Percentiles rank a stretch among this genome's conserved stretches.
These are phyloP conservation scores for Cyberlindnera maritima DNA, from an alignment of 805 yeast species.

Conservation along the genomic window DNA sequence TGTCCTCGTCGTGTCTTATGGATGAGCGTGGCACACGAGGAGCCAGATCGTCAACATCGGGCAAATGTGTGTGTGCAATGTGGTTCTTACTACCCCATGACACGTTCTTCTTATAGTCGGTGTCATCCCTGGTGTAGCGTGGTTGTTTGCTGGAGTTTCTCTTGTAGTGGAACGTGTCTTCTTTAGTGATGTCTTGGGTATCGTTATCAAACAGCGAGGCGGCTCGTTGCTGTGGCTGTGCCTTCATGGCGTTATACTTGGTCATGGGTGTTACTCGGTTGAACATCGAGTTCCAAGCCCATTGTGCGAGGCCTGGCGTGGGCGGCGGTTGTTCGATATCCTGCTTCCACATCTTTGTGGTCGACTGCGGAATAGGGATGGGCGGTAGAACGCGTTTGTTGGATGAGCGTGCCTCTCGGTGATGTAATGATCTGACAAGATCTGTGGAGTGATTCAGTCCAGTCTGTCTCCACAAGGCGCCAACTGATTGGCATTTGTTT, in stretches of 20 bases:
- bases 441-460: not conserved
- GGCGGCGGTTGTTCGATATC: slow-evolving; percentile 20
- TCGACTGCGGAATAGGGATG: no score
- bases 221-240: not conserved
- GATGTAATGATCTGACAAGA: no score
- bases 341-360: slow-evolving; percentile 3
- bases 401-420: no score
- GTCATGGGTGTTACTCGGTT: slow-evolving; percentile 25
- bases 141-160: not conserved
- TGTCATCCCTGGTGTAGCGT: slow-evolving; percentile 1
- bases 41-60: not conserved
- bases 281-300: slow-evolving; percentile 28
- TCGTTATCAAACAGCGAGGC: slow-evolving; percentile 1
- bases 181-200: slow-evolving; percentile 4
- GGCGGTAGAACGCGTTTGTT: no score
- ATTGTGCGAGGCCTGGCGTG: slow-evolving; percentile 27
- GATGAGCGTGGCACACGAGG: not conserved
- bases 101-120: slow-evolving; percentile 6
- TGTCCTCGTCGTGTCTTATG: not conserved
- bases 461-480: not conserved
- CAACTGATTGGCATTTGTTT: not conserved
- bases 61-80: not conserved
- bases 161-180: slow-evolving; percentile 21
- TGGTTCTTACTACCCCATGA: slow-evolving; percentile 4
- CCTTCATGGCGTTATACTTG: slow-evolving; percentile 23